Evolutionary conservation across 2,329 filamentous ascomycete genomes (phyloP), one percentile per base, ranked within the genome.

Genomic region (Exophiala sp.): DNA sequence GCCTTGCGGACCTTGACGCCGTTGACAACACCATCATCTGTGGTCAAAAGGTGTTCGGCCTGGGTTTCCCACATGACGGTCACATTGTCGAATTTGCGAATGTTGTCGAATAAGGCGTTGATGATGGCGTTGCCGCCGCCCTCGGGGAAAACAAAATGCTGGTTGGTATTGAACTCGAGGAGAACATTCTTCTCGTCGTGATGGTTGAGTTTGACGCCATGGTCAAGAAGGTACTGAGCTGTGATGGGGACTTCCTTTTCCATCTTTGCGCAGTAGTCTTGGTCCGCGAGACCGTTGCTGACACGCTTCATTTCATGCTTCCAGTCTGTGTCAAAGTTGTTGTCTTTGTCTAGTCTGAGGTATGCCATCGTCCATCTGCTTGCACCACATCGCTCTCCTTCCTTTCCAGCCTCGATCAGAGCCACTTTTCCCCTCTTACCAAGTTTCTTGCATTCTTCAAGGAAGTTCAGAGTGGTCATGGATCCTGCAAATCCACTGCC

Each of bases 281-380:
- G 66, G 50, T 73, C 69, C 12, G 71, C 70, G 3, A 71, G 60
- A 11, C 71, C 70, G 32, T 61, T 51, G 50, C 53, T 57, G 38
- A 43, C 38, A 5, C 49, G 47, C 33, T 53, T 52, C 59, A 61
- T 61, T 48, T 61, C 59, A 44, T 61, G 45, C 48, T 59, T 59
- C 59, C 57, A 61, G 18, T 56, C 54, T 8, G 47, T 21, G 21
- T 61, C 59, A 36, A 61, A 61, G 12, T 61, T 54, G 51, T 61
- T 61, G 48, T 73, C 63, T 54, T 68, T 68, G 62, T 72, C 70
- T 5, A 75, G 58, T n/a, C 70, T 63, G 6, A 75, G 64, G 54
- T 72, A 73, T 4, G 72, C 70, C 68, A 72, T 72, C 3, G 70
- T 73, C 71, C 71, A 59, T 39, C 56, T 65, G 7, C 66, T 71